phyloP scores from a whole-genome alignment of 805 yeast genomes.

The Yamadazyma sp. region DNA sequence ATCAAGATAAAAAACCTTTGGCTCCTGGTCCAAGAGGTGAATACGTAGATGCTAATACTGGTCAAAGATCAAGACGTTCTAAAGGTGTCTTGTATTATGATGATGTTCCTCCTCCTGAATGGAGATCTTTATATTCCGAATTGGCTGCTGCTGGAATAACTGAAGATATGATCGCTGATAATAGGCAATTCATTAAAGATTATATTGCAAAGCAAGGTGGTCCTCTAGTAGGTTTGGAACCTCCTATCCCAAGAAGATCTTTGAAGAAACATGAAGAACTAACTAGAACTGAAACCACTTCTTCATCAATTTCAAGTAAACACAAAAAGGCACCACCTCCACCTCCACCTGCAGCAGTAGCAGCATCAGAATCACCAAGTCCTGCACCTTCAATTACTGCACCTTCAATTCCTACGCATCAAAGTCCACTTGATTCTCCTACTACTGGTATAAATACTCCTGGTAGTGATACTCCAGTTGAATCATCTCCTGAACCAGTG shows the following conservation, averaged over 20 bases:
- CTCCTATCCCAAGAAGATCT: constrained; percentile 71
- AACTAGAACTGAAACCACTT: constrained; percentile 13
- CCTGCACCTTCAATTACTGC: constrained; percentile 1
- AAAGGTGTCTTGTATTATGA: constrained; percentile 70
- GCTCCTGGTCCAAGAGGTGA: constrained; percentile 70
- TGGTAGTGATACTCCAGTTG: constrained; percentile 11
- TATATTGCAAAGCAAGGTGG: constrained; percentile 74
- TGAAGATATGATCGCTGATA: constrained; percentile 87
- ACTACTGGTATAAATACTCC: constrained; percentile 7
- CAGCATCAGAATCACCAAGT: constrained; percentile 14
- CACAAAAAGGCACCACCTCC: constrained; percentile 39
- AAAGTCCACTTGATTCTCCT: constrained; percentile 13
- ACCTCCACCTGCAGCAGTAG: constrained; percentile 29
- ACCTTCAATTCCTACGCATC: constrained; percentile 11
- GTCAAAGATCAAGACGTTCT: constrained; percentile 53
- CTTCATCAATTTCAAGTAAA: constrained; percentile 16
- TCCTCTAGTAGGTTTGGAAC: constrained; percentile 78
- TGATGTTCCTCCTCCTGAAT: constrained; percentile 77
- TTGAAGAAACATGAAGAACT: constrained; percentile 20
- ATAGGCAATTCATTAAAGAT: constrained; percentile 76
- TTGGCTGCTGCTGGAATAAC: constrained; percentile 75
- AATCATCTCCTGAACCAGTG: constrained; percentile 11
- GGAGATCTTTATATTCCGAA: constrained; percentile 73
- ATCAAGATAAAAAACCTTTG: constrained; percentile 27
- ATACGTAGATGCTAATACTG: constrained; percentile 42